Base-by-base conservation (phyloP, 2,329 filamentous ascomycete species). In the Trichophyton mentagrophytes region DNA sequence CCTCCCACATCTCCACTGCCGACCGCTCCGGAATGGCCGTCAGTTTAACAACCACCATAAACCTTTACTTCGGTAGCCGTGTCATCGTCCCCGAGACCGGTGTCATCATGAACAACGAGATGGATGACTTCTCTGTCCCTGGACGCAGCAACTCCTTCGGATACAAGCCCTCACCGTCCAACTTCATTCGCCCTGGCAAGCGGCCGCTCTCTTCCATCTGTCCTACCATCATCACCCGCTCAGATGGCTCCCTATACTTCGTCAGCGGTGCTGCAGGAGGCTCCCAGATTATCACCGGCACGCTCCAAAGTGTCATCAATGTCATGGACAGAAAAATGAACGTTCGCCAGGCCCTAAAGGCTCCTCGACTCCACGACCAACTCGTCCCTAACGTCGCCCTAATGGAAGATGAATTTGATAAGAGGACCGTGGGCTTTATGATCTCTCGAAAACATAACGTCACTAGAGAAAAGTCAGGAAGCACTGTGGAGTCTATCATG, bases 71-170 rank as follows among this genome's bases (percentile, higher is more conserved):
- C 67, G 92, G 92, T 53, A 86, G 85, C 30, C 80, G 84, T 20
- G 72, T 95, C 64, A 84, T 95, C 74, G 87, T 92, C 0, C 89
- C 90, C 0, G 81, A 86, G 66, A 91, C 90, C 0, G 91, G 91
- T 17, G 80, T 96, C 61, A 89, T 95, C 60, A 83, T 95, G 77
- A 82, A 82, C 65, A 78, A 82, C 64, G 78, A 82, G 65, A 82
- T 82, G 80, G 78, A 82, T 73, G 90, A 95, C 76, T 96, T 96
- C 77, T 89, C 86, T 57, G 90, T 95, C 67, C 91, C 92, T 0
- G 83, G 83, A 59, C 76, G 80, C 1, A 80, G 79, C 61, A 96
- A 96, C 71, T 84, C 85, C 27, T 97, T 96, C 70, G 90, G 90
- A 59, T 96, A 90, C 75, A 82, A 86, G 51, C 90, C 92, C 1